Conservation (phyloP, 2,329 filamentous ascomycete species). For the Alternaria solani region DNA sequence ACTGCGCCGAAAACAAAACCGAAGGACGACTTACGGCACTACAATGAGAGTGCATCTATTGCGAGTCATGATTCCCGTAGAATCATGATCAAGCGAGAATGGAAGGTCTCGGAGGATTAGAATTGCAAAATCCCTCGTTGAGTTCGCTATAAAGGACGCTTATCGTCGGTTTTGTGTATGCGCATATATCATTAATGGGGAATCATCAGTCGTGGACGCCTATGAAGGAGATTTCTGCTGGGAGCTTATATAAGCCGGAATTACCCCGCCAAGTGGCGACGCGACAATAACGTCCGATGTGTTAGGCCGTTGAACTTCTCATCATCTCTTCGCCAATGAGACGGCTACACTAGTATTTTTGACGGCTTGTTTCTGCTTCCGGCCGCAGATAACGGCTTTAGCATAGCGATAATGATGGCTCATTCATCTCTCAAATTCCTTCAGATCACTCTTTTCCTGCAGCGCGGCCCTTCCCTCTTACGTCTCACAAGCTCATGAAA, state of each 20-base stretch:
- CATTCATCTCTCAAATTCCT: not conserved
- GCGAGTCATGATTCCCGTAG: slow-evolving; percentile 8
- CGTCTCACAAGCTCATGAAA: slow-evolving; percentile 1
- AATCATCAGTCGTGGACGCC: not conserved
- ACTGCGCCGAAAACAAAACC: not conserved
- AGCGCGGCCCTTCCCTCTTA: not conserved
- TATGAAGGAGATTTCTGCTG: not conserved
- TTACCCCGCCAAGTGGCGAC: slow-evolving; percentile 10
- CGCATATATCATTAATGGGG: not conserved
- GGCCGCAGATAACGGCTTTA: slow-evolving; percentile 3
- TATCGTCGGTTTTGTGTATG: not conserved
- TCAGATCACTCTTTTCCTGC: not conserved
- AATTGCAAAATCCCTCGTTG: not conserved
- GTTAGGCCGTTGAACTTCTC: slow-evolving; percentile 3
- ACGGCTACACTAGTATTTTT: not conserved
- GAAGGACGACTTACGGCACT: not conserved
- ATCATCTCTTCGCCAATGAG: slow-evolving; percentile 7
- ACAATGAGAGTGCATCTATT: slow-evolving; percentile 7
- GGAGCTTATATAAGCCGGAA: not conserved
- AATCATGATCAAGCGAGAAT: slow-evolving; percentile 9
- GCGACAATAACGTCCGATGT: slow-evolving; percentile 4
- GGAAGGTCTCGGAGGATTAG: not conserved
- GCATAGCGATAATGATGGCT: not conserved
- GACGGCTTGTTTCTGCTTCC: not conserved
- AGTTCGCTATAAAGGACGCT: not conserved